Conservation (phyloP, 164 flowering plant species). For the Taxillus chinensis region DNA sequence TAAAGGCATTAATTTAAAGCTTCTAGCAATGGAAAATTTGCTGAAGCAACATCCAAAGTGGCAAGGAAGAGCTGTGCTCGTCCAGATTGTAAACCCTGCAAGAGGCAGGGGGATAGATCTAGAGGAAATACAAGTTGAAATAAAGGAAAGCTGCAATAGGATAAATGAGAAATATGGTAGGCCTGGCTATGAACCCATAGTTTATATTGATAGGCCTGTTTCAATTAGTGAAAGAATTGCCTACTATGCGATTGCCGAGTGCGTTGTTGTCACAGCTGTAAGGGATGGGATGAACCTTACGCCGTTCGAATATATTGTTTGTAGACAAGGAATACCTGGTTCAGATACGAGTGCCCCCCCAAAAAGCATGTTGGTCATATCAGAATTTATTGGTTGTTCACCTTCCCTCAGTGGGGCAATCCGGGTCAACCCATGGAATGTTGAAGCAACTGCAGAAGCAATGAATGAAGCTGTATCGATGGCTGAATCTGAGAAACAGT, state of each 20-base stretch:
- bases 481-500: conserved; percentile 58
- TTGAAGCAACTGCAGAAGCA: conserved; percentile 66
- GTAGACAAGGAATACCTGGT: conserved; percentile 42
- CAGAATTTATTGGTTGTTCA: conserved; percentile 79
- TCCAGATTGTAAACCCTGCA: conserved; percentile 71
- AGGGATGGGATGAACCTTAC: conserved; percentile 83
- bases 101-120: conserved; percentile 64
- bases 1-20: conserved; percentile 64
- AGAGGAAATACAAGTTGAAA: conserved; percentile 51
- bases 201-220: conserved; percentile 49
- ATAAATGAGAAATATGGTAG: conserved; percentile 44
- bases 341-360: conserved; percentile 30
- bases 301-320: conserved; percentile 67
- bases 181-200: conserved; percentile 58
- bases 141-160: conserved; percentile 36
- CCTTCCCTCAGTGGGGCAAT: conserved; percentile 82
- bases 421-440: conserved; percentile 70
- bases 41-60: conserved; percentile 52
- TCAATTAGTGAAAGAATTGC: conserved; percentile 56
- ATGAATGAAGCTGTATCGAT: conserved; percentile 60
- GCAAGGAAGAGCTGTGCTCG: conserved; percentile 68
- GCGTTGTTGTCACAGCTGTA: conserved; percentile 69
- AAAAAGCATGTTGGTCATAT: conserved; percentile 72
- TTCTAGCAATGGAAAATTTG: conserved; percentile 76
- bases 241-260: conserved; percentile 64